Evolutionary conservation across 2,329 filamentous ascomycete species (phyloP).

Genomic region (Arthroderma sp.): DNA sequence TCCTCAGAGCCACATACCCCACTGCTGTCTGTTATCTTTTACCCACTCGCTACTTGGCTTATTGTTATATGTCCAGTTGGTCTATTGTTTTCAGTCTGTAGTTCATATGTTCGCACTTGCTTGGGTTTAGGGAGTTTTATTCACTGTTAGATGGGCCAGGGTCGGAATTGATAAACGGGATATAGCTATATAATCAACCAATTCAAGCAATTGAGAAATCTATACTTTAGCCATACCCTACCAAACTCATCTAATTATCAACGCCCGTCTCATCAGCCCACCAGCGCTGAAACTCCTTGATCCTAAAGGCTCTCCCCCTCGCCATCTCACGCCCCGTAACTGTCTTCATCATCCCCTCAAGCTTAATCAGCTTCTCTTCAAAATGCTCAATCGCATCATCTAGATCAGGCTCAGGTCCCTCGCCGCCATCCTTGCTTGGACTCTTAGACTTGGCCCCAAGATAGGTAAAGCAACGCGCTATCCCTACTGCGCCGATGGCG

Average conservation of each 20-base stretch:
- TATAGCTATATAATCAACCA: not conserved
- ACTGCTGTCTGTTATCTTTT: not conserved
- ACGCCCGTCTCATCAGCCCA: constrained; percentile 40
- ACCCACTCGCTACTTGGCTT: not conserved
- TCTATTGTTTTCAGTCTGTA: not conserved
- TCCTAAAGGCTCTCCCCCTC: constrained; percentile 36
- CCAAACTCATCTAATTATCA: not conserved
- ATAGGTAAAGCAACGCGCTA: constrained; percentile 67
- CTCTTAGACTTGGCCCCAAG: constrained; percentile 47
- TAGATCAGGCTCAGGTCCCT: constrained; percentile 39
- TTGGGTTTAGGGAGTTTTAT: constrained; percentile 2
- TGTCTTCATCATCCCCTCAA: constrained; percentile 56
- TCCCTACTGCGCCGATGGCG: constrained; percentile 74
- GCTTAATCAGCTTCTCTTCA: constrained; percentile 56
- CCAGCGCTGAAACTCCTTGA: constrained; percentile 41
- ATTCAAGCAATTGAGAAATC: not conserved
- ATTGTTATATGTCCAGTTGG: not conserved
- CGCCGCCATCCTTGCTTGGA: constrained; percentile 20
- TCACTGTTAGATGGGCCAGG: not conserved
- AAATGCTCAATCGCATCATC: constrained; percentile 61
- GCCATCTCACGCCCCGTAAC: constrained; percentile 41
- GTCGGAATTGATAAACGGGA: not conserved
- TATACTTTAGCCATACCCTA: not conserved
- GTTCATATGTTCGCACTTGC: not conserved
- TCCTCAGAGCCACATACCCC: not conserved